These are phyloP conservation scores for Ustulina deusta DNA, from an alignment of 2,329 filamentous ascomycete genomes.

Conservation along the genomic window DNA sequence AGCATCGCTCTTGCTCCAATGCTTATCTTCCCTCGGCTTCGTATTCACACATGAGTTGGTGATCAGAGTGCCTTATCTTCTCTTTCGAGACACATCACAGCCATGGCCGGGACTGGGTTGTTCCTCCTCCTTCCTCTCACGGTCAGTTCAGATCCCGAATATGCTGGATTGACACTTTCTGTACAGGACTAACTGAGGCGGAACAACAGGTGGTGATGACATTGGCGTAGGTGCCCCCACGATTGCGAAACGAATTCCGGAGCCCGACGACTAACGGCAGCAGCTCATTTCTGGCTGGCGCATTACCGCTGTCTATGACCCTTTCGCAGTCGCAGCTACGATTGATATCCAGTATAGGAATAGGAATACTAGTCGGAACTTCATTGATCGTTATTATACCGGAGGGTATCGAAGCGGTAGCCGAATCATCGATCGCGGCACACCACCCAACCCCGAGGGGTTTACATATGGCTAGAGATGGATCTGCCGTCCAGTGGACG, in stretches of 20 bases:
- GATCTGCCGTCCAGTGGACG: conserved; percentile 40
- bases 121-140: conserved; percentile 53
- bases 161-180: conserved; percentile 1
- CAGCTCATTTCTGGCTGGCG: conserved; percentile 94
- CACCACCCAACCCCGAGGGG: conserved; percentile 44
- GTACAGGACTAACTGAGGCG: conserved; percentile 40
- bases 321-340: conserved; percentile 88
- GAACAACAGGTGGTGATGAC: conserved; percentile 52
- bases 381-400: conserved; percentile 97
- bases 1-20: conserved; percentile 14
- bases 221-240: conserved; percentile 49
- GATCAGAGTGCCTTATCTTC: conserved; percentile 36
- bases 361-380: conserved; percentile 93
- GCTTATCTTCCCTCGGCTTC: conserved; percentile 19
- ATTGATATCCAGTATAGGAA: conserved; percentile 90
- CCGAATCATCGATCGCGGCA: conserved; percentile 63
- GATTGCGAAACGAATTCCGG: conserved; percentile 25
- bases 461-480: conserved; percentile 35
- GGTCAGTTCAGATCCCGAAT: conserved; percentile 39
- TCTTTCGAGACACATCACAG: conserved; percentile 38
- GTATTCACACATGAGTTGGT: conserved; percentile 45
- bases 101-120: conserved; percentile 51
- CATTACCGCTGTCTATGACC: conserved; percentile 88
- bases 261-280: conserved; percentile 41
- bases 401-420: conserved; percentile 92